These are phyloP conservation scores for Lichtheimia ramosa DNA, from an alignment of 371 early-diverging fungal genomes.

Conservation along the genomic window DNA sequence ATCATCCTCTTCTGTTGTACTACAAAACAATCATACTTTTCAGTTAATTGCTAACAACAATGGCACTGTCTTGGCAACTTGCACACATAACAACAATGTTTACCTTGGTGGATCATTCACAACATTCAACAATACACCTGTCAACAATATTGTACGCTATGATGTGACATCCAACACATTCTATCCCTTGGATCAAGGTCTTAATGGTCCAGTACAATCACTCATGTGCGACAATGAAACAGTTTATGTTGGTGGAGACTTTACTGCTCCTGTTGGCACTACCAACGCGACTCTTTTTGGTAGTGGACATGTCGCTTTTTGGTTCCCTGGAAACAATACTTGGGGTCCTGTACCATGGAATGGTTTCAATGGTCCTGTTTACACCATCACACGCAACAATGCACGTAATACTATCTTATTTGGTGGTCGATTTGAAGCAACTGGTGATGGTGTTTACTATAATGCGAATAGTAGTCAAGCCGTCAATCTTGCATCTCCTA, in stretches of 20 bases:
- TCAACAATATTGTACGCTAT: constrained; percentile 50
- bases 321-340: constrained; percentile 29
- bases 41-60: constrained; percentile 16
- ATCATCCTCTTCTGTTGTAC: constrained; percentile 6
- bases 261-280: constrained; percentile 28
- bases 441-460: constrained; percentile 36
- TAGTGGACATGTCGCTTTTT: constrained; percentile 50
- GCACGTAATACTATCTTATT: constrained; percentile 31
- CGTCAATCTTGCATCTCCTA: constrained; percentile 29
- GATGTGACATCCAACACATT: constrained; percentile 42
- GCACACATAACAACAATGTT: constrained; percentile 13
- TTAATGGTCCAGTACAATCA: constrained; percentile 66
- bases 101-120: constrained; percentile 52
- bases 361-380: constrained; percentile 50
- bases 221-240: constrained; percentile 57
- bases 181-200: constrained; percentile 55
- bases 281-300: constrained; percentile 23
- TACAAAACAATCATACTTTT: constrained; percentile 23
- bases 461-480: constrained; percentile 33
- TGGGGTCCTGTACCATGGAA: constrained; percentile 60
- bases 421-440: constrained; percentile 46
- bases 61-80: constrained; percentile 16
- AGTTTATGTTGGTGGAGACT: constrained; percentile 60
- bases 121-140: constrained; percentile 16
- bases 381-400: constrained; percentile 30